These are phyloP conservation scores for Xylariaceae sp. DNA, from an alignment of 2,329 filamentous ascomycete species.

Conservation along the genomic window DNA sequence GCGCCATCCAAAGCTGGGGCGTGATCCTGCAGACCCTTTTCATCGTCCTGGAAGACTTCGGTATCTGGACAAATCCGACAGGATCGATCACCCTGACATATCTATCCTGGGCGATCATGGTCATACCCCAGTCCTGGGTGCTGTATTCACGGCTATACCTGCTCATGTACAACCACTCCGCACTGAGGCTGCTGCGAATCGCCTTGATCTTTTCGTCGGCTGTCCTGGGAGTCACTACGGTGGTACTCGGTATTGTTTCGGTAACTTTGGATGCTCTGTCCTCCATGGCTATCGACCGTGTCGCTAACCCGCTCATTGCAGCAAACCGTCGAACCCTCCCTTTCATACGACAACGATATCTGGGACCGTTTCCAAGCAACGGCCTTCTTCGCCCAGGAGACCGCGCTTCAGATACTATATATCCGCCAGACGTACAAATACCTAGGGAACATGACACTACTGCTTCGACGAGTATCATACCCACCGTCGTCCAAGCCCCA, in stretches of 20 bases:
- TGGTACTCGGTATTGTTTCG: slow-evolving; percentile 22
- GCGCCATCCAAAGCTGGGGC: slow-evolving; percentile 21
- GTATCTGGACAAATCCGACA: slow-evolving; percentile 17
- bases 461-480: slow-evolving; percentile 4
- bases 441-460: slow-evolving; percentile 9
- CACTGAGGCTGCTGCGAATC: slow-evolving; percentile 15
- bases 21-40: slow-evolving; percentile 23
- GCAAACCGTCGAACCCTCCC: slow-evolving; percentile 20
- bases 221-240: slow-evolving; percentile 21
- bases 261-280: too few species aligned
- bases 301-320: slow-evolving; percentile 4
- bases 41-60: slow-evolving; percentile 25
- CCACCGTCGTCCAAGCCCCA: slow-evolving; percentile 4
- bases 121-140: slow-evolving; percentile 24
- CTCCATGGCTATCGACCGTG: background rate
- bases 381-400: slow-evolving; percentile 26
- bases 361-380: slow-evolving; percentile 26
- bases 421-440: slow-evolving; percentile 22
- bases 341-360: slow-evolving; percentile 18
- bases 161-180: slow-evolving; percentile 15
- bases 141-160: slow-evolving; percentile 26
- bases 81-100: slow-evolving; percentile 22
- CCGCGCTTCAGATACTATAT: slow-evolving; percentile 21
- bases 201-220: slow-evolving; percentile 21
- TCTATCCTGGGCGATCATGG: slow-evolving; percentile 25